Evolutionary conservation across 202 grass and related monocot species (phyloP).

Genomic region (Setaria viridis): DNA sequence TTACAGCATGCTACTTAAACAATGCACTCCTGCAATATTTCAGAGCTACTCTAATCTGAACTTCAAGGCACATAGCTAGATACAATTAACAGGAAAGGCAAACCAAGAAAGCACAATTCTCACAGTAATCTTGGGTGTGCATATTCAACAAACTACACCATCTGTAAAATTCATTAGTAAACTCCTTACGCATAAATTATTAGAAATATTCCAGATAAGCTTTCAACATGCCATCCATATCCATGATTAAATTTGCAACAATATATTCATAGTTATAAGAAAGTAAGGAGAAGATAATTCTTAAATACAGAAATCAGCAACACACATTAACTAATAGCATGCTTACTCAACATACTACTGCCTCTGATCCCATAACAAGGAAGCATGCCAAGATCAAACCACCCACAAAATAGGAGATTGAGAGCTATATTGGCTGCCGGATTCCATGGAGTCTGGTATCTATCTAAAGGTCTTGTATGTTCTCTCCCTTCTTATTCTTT

Average conservation of each 20-base stretch:
- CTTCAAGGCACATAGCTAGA: conserved; percentile 1
- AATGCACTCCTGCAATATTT: not conserved
- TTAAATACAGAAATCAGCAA: not conserved
- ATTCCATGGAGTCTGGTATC: not conserved
- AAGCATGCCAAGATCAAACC: not conserved
- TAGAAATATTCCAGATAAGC: conserved; percentile 14
- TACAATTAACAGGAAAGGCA: not conserved
- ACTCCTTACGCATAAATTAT: conserved; percentile 27
- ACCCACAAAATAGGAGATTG: not conserved
- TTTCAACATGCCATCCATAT: conserved; percentile 25
- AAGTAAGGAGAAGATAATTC: not conserved
- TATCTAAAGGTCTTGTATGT: not conserved
- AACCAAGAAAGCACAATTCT: conserved; percentile 37
- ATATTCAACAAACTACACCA: conserved; percentile 30
- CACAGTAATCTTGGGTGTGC: not conserved
- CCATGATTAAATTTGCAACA: conserved; percentile 18
- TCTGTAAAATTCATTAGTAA: conserved; percentile 18
- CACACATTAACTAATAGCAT: conserved; percentile 30
- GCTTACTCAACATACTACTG: conserved; percentile 24
- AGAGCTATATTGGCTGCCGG: not conserved
- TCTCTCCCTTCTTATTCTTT: conserved; percentile 5
- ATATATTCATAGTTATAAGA: not conserved
- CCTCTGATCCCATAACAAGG: conserved; percentile 14
- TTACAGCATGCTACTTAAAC: not conserved
- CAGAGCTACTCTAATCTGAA: conserved; percentile 18